Evolutionary conservation across 2,329 filamentous ascomycete genomes (phyloP).

Genomic region (Chrysosporium queenslandicum): DNA sequence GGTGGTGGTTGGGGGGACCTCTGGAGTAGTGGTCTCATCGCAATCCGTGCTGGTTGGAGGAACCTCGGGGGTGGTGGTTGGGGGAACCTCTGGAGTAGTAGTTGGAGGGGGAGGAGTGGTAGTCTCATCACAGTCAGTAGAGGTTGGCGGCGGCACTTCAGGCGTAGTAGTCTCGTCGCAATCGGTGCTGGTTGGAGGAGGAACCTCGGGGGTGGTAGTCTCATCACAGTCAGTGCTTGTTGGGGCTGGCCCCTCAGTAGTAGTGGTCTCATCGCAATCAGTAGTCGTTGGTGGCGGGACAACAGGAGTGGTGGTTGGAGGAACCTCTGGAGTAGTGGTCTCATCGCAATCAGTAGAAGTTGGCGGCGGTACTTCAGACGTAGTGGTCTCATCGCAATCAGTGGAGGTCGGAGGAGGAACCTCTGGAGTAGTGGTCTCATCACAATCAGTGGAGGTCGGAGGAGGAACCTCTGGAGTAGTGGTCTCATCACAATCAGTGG

Average conservation of each 20-base stretch:
- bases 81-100: background rate
- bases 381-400: background rate
- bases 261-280: background rate
- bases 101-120: background rate
- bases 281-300: background rate
- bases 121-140: background rate
- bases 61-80: background rate
- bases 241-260: background rate
- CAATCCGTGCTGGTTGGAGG: background rate
- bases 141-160: background rate
- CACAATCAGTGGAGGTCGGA: background rate
- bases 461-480: background rate
- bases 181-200: background rate
- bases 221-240: constrained; percentile 7
- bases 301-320: background rate
- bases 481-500: background rate
- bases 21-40: background rate
- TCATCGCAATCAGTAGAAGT: background rate
- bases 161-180: background rate
- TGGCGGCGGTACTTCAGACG: background rate
- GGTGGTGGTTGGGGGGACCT: background rate
- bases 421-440: background rate
- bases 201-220: constrained; percentile 4
- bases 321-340: background rate
- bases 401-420: background rate